Base-by-base conservation (phyloP, 2,329 filamentous ascomycete genomes). In the Cladorrhinum sp. region DNA sequence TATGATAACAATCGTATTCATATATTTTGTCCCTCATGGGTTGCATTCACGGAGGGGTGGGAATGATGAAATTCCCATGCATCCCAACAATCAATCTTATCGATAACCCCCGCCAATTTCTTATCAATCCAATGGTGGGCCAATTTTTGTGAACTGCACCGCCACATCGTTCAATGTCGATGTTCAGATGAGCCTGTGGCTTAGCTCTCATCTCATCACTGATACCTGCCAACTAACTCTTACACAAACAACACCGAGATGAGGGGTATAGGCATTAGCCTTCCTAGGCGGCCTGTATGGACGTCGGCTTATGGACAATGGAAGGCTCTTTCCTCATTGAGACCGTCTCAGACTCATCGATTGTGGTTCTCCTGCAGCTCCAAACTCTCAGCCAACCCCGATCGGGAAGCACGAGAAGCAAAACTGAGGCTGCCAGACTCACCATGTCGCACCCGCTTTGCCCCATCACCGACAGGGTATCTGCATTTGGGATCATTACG, bases 381-480 rank as follows among this genome's bases (percentile, higher is more conserved):
- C 13, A 56, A n/a, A 24, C 29, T 60, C 38, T 29, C 41, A 1
- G 25, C 49, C 23, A 45, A 60, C 36, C 58, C 49, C n/a, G 54
- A 49, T 13, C 36, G 36, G 38, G 61, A 67, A 49, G 56, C 63
- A n/a, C 24, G 52, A 50, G 54, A 70, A 55, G 57, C 63, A 61
- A 52, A 60, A 36, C 24, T 54, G 61, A 63, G 64, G 72, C 77
- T 84, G 16, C 83, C 85, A 25, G 75, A 78, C 25, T 75, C 71
- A 6, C 89, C 90, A 50, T 85, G 85, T 61, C 81, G 91, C 73
- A 91, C 95, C 18, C 88, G 95, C 51, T 99, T 99, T 75, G 95
- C 96, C 1, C 95, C 95, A 0, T 98, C 95, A 1, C 95, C 95
- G 0, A 99, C 95, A 0, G 95, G 95, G 1, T 93, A 93, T 69